These are phyloP conservation scores for Gossypium turneri DNA, from an alignment of 345 rosid genomes.

Conservation along the genomic window DNA sequence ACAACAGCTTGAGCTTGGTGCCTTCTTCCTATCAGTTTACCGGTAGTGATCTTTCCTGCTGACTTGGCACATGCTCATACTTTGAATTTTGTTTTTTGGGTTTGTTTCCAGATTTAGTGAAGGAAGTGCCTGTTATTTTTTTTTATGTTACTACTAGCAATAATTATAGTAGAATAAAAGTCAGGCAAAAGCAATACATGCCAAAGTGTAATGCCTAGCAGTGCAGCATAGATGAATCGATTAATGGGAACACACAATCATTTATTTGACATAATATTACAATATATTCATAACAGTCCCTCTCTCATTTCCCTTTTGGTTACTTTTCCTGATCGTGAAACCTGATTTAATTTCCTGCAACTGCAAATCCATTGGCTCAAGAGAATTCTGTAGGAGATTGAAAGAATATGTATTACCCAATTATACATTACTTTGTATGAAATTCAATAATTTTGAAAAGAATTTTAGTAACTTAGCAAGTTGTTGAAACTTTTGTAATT, in stretches of 20 bases:
- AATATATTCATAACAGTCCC: neutral
- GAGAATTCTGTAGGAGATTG: no score
- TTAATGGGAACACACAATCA: neutral
- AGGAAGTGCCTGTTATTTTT: neutral
- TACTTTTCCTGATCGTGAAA: neutral
- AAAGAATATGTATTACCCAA: no score
- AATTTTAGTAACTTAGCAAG: no score
- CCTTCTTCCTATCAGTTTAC: neutral
- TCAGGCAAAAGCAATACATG: neutral
- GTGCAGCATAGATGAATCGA: neutral
- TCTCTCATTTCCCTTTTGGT: neutral
- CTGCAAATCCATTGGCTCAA: no score
- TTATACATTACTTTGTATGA: no score
- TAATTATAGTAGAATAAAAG: conserved; percentile 8
- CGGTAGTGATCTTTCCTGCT: conserved; percentile 5
- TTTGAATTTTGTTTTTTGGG: neutral
- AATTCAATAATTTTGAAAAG: no score
- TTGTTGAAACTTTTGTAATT: no score
- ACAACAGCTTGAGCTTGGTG: conserved; percentile 11
- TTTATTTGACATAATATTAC: neutral
- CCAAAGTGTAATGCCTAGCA: neutral
- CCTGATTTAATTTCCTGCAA: neutral
- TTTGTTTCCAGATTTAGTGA: neutral
- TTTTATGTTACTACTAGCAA: neutral
- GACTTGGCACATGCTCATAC: conserved; percentile 11